phyloP scores from a whole-genome alignment of 2,329 filamentous ascomycete genomes.

The Venturia effusa region DNA sequence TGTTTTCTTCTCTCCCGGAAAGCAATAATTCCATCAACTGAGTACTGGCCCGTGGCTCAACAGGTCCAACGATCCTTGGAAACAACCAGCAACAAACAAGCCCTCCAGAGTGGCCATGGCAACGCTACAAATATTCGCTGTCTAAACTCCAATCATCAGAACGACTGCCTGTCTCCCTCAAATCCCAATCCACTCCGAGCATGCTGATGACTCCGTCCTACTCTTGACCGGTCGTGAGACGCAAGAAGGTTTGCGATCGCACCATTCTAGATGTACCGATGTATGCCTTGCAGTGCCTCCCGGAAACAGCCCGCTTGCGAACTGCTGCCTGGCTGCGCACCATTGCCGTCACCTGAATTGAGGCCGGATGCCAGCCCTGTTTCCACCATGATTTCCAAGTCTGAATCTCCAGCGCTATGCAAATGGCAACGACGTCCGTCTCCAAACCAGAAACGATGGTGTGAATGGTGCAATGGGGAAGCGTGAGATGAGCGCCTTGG shows the following conservation, averaged over 20 bases:
- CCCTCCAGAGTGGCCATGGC: neutral
- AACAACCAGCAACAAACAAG: neutral
- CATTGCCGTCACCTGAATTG: neutral
- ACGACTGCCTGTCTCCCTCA: neutral
- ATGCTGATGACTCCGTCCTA: constrained; percentile 1
- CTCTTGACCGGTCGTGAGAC: neutral
- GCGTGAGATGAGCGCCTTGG: neutral
- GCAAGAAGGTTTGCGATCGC: neutral
- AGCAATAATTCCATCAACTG: neutral
- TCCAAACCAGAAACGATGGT: neutral
- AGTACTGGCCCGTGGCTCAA: no score
- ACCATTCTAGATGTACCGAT: neutral
- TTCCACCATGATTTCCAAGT: neutral
- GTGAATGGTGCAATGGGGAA: neutral
- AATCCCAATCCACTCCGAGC: neutral
- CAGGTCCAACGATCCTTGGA: neutral
- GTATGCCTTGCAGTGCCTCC: neutral
- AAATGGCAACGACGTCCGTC: neutral
- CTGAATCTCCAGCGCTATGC: neutral
- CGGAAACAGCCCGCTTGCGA: neutral
- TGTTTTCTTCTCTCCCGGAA: neutral
- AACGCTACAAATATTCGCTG: neutral
- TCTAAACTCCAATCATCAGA: neutral
- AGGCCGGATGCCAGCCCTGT: neutral
- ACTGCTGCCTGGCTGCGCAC: neutral